phyloP scores from a whole-genome alignment of 495 filamentous ascomycete species.

The Penicillium ucsense region DNA sequence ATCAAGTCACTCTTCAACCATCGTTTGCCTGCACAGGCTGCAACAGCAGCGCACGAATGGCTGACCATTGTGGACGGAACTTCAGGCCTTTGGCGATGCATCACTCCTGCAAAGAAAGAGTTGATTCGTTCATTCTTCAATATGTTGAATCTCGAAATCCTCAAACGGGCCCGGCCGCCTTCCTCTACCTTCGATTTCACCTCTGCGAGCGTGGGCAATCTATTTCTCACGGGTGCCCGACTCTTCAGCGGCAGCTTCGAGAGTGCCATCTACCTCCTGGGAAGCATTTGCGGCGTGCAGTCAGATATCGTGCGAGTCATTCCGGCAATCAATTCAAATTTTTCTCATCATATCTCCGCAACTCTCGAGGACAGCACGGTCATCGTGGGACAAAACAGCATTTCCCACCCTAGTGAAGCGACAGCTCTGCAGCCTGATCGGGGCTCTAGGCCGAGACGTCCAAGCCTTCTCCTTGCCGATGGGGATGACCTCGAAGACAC shows the following conservation, averaged over 20 bases:
- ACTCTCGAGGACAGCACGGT: constrained; percentile 63
- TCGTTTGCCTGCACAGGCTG: constrained; percentile 51
- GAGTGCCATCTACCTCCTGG: constrained; percentile 71
- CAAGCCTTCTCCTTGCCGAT: constrained; percentile 34
- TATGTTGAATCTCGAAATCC: constrained; percentile 77
- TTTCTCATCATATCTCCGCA: constrained; percentile 86
- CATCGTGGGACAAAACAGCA: constrained; percentile 89
- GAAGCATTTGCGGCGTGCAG: constrained; percentile 71
- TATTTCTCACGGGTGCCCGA: constrained; percentile 79
- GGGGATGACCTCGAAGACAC: constrained; percentile 51
- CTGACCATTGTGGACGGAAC: constrained; percentile 79
- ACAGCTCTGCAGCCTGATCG: constrained; percentile 37
- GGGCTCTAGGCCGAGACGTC: constrained; percentile 20
- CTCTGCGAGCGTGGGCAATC: constrained; percentile 81
- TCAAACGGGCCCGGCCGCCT: constrained; percentile 71
- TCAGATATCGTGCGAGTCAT: constrained; percentile 60
- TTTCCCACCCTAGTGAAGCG: constrained; percentile 66
- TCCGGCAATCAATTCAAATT: constrained; percentile 87
- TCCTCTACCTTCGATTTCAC: constrained; percentile 78
- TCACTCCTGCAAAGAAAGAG: constrained; percentile 78
- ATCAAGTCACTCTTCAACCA: constrained; percentile 81
- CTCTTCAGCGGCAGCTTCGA: constrained; percentile 77
- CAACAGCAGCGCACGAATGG: constrained; percentile 53
- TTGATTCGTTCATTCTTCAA: constrained; percentile 88
- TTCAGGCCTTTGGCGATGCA: constrained; percentile 61